phyloP scores from a whole-genome alignment of 805 yeast genomes.

The Yarrowia hollandica region DNA sequence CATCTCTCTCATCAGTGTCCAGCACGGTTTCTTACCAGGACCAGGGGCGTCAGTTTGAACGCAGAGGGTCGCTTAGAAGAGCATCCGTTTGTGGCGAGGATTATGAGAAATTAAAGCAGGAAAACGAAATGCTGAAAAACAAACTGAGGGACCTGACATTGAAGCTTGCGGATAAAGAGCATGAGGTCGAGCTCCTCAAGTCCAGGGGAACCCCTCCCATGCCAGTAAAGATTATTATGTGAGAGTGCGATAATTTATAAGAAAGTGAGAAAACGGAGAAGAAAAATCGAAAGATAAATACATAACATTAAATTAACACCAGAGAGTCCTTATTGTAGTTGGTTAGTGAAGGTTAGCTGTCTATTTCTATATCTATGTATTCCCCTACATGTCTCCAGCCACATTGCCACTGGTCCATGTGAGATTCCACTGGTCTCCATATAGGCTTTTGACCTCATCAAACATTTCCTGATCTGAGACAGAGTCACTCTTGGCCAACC shows the following conservation, averaged over 20 bases:
- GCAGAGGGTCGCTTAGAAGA: constrained; percentile 33
- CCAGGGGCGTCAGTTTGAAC: constrained; percentile 34
- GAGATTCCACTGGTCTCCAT: constrained; percentile 24
- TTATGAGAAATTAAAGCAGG: constrained; percentile 34
- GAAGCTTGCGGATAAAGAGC: constrained; percentile 30
- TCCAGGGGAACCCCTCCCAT: constrained; percentile 2
- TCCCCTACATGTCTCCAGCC: constrained; percentile 7
- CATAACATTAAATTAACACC: constrained; percentile 14
- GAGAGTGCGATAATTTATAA: background rate
- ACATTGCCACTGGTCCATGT: constrained; percentile 28
- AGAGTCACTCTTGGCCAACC: constrained; percentile 46
- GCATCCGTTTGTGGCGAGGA: constrained; percentile 31
- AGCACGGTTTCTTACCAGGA: constrained; percentile 29
- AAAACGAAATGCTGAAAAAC: constrained; percentile 39
- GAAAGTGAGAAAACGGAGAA: background rate
- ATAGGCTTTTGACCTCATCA: constrained; percentile 15
- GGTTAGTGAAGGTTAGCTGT: no score
- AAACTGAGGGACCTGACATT: constrained; percentile 38
- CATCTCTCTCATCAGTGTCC: constrained; percentile 21
- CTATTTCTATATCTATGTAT: background rate
- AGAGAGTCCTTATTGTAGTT: no score
- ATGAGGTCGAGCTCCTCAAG: constrained; percentile 8
- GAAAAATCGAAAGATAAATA: background rate
- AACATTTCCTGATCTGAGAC: constrained; percentile 16
- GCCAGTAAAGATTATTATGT: constrained; percentile 9